Conservation (phyloP, 495 filamentous ascomycete genomes). For the Annulohypoxylon stygium region DNA sequence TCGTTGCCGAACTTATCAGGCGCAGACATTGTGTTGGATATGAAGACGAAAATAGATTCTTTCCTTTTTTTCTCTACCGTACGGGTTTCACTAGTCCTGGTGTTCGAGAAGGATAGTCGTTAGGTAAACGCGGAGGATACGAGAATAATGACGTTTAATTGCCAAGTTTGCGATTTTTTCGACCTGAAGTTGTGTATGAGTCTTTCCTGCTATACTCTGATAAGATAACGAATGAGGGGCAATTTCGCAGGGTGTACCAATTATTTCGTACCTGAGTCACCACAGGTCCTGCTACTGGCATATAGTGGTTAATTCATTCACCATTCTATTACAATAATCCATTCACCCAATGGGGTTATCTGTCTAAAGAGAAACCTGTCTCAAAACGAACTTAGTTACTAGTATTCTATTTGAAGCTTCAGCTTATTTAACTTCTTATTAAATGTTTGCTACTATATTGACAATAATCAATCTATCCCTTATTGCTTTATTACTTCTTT, state of each 20-base stretch:
- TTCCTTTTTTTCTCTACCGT: neutral
- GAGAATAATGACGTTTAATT: constrained; percentile 41
- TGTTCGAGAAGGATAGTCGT: neutral
- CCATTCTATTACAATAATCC: neutral
- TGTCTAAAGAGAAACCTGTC: neutral
- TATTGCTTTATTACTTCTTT: neutral
- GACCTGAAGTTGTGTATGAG: constrained; percentile 47
- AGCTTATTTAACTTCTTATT: neutral
- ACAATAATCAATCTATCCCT: neutral
- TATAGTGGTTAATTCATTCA: neutral
- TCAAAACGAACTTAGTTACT: neutral
- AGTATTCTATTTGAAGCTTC: neutral
- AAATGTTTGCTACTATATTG: neutral
- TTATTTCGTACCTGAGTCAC: neutral
- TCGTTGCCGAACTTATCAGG: constrained; percentile 50
- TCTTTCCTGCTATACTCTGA: constrained; percentile 32
- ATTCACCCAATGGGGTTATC: neutral
- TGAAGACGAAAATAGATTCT: neutral
- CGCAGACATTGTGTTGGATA: constrained; percentile 39
- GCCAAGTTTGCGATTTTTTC: constrained; percentile 44
- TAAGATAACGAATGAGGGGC: constrained; percentile 50
- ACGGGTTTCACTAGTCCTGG: neutral
- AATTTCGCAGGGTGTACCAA: constrained; percentile 12
- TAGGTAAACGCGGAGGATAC: neutral
- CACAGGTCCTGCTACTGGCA: neutral